Conservation (phyloP, 1,284 basidiomycete genomes). For the Rhodotorula sp. region DNA sequence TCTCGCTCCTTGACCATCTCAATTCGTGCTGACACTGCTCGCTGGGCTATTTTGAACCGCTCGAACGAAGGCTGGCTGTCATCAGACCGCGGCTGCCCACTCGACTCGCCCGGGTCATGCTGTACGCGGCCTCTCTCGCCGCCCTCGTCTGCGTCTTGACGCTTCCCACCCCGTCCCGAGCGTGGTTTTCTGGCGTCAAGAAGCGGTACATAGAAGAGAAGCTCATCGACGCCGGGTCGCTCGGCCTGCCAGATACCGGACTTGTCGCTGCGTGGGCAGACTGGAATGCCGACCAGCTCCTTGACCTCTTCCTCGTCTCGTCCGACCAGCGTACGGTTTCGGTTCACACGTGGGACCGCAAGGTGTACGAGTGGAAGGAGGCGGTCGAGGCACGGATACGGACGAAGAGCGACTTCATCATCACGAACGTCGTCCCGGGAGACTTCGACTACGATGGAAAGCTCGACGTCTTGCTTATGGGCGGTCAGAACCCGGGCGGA, state of each 20-base stretch:
- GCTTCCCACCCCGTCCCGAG: neutral
- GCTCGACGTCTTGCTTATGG: slow-evolving; percentile 84
- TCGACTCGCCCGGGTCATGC: neutral
- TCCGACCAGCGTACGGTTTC: slow-evolving; percentile 69
- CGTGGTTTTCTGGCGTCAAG: slow-evolving; percentile 34
- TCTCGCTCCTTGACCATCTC: too few relatives aligned
- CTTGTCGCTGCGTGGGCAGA: slow-evolving; percentile 87
- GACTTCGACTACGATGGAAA: slow-evolving; percentile 91
- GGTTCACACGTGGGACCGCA: slow-evolving; percentile 80
- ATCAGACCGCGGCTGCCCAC: neutral
- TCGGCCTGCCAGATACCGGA: slow-evolving; percentile 66
- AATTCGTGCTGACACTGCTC: too few relatives aligned
- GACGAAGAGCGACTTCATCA: slow-evolving; percentile 38
- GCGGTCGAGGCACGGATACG: slow-evolving; percentile 51
- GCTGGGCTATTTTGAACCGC: too few relatives aligned
- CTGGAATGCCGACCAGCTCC: slow-evolving; percentile 91
- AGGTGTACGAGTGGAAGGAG: slow-evolving; percentile 61
- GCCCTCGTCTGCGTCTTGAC: neutral
- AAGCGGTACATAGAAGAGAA: slow-evolving; percentile 82
- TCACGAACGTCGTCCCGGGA: slow-evolving; percentile 76
- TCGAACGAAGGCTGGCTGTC: too few relatives aligned
- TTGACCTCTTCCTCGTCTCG: slow-evolving; percentile 76
- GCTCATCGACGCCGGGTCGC: slow-evolving; percentile 71
- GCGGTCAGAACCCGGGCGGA: slow-evolving; percentile 52
- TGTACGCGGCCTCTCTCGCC: neutral